Base-by-base conservation (phyloP, 2,329 filamentous ascomycete species). In the Madurella mycetomatis region DNA sequence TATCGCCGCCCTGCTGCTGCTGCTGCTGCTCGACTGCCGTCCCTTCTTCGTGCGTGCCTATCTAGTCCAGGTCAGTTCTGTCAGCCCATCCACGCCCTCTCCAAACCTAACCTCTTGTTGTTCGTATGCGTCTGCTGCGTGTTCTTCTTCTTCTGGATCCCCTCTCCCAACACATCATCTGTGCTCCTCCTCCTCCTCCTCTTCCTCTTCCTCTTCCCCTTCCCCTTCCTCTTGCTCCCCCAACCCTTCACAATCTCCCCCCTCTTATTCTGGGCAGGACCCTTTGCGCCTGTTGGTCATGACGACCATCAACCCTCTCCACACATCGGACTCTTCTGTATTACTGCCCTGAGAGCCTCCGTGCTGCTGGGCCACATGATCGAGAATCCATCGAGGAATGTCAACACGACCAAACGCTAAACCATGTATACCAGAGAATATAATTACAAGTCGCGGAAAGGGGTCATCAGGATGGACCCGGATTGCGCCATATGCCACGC, bases 401-500 rank as follows among this genome's bases (percentile, higher is more conserved):
- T 54, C 42, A 54, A 48, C 56, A 60, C 51, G 52, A 53, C 60
- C 59, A 62, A 65, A 62, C 64, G 64, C 66, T 69, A 62, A 68
- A 65, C 50, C 58, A 81, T 81, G 77, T 76, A 76, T 73, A 60
- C 69, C 66, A 80, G 73, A 74, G 73, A 75, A 53, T 66, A 70
- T 58, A 70, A 72, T 51, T 64, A 68, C 57, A 73, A 72, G 62
- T 63, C 66, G 64, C 72, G 73, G 64, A 80, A 78, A 70, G 67
- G 73, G 57, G 64, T 79, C 67, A 76, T 80, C 69, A 84, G 77
- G 69, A 86, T 86, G 82, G 84, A 87, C 64, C 84, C 84, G 42
- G 82, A 86, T 70, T 87, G 84, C 70, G 84, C 84, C 50, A 83
- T 87, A 66, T 87, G 84, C 69, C 76, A 76, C 64, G 76, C 78